These are phyloP conservation scores for Phylloporus sp. DNA, from an alignment of 1,284 basidiomycete species.

Conservation along the genomic window DNA sequence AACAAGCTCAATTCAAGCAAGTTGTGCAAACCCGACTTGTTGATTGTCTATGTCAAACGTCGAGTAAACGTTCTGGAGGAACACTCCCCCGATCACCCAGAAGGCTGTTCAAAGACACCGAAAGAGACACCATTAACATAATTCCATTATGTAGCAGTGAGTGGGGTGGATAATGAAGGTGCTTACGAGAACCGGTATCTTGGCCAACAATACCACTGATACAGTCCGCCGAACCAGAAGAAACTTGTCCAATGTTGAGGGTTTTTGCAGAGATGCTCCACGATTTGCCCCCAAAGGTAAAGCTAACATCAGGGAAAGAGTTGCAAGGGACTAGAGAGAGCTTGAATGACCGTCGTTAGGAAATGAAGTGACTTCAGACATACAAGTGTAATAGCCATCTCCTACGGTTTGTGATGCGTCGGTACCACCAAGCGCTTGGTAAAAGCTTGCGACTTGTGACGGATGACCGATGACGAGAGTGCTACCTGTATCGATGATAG, in stretches of 20 bases:
- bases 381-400: conserved; percentile 20
- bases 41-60: conserved; percentile 51
- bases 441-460: conserved; percentile 2
- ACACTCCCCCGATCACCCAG: conserved; percentile 10
- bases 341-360: conserved; percentile 35
- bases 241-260: conserved; percentile 46
- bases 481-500: conserved; percentile 55
- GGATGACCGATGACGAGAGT: conserved; percentile 52
- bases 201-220: conserved; percentile 26
- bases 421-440: conserved; percentile 18
- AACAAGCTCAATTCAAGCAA: neutral
- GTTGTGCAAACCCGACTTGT: conserved; percentile 37
- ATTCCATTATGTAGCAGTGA: too few relatives aligned
- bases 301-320: conserved; percentile 44
- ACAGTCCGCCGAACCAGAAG: conserved; percentile 40
- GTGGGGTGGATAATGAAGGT: neutral
- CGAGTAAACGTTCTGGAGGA: conserved; percentile 45
- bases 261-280: conserved; percentile 47
- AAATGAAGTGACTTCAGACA: neutral
- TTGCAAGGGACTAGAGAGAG: conserved; percentile 49
- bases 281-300: conserved; percentile 49
- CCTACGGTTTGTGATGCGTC: neutral
- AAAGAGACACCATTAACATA: neutral
- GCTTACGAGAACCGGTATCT: conserved; percentile 12
- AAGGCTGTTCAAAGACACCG: too few relatives aligned